Base-by-base conservation (phyloP, 148 eudicot species). In the Silene latifolia region DNA sequence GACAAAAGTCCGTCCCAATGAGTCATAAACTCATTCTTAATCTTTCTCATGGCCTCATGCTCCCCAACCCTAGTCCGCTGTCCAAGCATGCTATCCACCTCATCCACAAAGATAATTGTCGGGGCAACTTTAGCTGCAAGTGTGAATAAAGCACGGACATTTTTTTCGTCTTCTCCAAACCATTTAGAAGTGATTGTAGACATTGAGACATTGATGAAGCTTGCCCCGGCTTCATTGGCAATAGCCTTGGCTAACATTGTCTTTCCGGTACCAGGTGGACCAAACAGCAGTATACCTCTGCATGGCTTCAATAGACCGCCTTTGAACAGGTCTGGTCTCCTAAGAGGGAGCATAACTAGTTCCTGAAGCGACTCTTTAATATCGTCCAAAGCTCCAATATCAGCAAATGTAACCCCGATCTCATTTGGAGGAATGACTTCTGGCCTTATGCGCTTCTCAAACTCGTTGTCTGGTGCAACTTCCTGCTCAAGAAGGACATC, bases 91-190 rank as follows among this genome's bases (percentile, higher is more conserved):
- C 98, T 90, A 74, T 93, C 98, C 17, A 93, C 98, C 87, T 93
- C 98, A 82, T 93, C 98, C 27, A 93, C 89, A 74, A 93, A 93
- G 46, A 93, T 83, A 66, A 93, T 93, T 0, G 96, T 93, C 0
- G 98, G 98, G 62, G 98, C 83, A 66, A 90, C 93, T 78, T 93
- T 93, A 9, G 98, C 98, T 13, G 98, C 98, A 46, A 93, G 98
- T 0, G 98, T 80, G 88, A 93, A 93, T 71, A 93, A 82, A 18
- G 98, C 96, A 18, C 98, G 85, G 12, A 93, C 98, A 29, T 93
- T 93, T 90, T 93, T 93, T 44, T 93, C 98, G 80, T 93, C 98
- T 80, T 93, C 98, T 57, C 98, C 98, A 74, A 93, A 93, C 98
- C 98, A 93, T 78, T 93, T 93, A 20, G 98, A 93, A 58, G 98